Evolutionary conservation across 148 eudicot genomes (phyloP).

Genomic region (Dysphania ambrosioides): DNA sequence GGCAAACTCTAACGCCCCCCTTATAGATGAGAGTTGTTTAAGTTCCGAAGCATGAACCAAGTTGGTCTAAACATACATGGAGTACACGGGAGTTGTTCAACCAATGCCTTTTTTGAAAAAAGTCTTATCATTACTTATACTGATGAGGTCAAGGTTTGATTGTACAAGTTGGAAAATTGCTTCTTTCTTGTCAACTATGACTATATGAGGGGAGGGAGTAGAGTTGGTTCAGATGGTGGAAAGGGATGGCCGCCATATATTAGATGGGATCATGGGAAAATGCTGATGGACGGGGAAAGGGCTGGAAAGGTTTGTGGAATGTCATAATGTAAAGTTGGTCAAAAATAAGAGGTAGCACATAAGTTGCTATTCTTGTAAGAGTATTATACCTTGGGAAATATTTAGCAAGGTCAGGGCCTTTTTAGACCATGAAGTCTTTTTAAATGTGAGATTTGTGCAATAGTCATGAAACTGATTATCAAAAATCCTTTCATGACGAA

Average conservation of each 20-base stretch:
- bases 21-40: no score
- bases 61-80: no score
- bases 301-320: background rate
- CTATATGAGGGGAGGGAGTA: no score
- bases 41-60: no score
- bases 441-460: background rate
- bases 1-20: background rate
- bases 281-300: background rate
- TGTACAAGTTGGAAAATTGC: no score
- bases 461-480: no score
- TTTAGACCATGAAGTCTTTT: background rate
- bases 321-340: background rate
- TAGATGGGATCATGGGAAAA: background rate
- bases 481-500: background rate
- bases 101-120: no score
- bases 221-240: no score
- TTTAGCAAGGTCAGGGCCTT: background rate
- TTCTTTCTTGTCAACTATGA: no score
- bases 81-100: no score
- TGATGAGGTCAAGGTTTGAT: background rate
- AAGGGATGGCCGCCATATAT: background rate
- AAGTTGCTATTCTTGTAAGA: no score
- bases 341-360: background rate
- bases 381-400: background rate
- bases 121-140: no score